Evolutionary conservation across 257 asterid species (phyloP).

Genomic region (Ballota nigra): DNA sequence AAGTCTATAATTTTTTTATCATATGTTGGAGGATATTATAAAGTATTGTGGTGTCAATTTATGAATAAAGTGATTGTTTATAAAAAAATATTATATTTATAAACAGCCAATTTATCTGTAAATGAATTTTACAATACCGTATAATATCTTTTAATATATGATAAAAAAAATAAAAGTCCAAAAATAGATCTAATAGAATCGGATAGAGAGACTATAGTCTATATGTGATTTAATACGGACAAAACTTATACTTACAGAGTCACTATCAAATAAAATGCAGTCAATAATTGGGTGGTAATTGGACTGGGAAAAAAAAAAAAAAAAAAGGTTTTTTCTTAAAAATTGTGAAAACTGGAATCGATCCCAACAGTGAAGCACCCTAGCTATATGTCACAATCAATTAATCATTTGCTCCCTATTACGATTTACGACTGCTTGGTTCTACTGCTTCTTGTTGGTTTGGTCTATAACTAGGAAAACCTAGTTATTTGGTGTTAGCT

Average conservation of each 20-base stretch:
- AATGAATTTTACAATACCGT: too few relatives aligned
- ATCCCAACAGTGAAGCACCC: neutral
- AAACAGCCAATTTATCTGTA: too few relatives aligned
- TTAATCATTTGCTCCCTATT: neutral
- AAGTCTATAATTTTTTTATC: too few relatives aligned
- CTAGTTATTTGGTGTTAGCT: neutral
- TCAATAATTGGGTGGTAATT: neutral
- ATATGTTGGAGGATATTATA: too few relatives aligned
- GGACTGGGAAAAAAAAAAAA: neutral
- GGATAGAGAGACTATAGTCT: too few relatives aligned
- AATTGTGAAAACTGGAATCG: slow-evolving; percentile 4
- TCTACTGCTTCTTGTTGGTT: neutral
- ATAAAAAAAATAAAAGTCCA: too few relatives aligned
- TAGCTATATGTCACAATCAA: neutral
- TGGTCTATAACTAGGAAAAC: neutral
- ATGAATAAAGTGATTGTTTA: too few relatives aligned
- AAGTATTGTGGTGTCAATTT: too few relatives aligned
- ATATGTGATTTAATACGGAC: neutral
- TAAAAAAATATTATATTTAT: too few relatives aligned
- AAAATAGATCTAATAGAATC: too few relatives aligned
- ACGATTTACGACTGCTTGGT: neutral
- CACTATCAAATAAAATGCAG: neutral
- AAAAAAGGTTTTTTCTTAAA: too few relatives aligned
- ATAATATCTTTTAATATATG: too few relatives aligned
- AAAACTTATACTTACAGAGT: neutral